Base-by-base conservation (phyloP, 2,329 filamentous ascomycete species). In the Sporothrix pallida region DNA sequence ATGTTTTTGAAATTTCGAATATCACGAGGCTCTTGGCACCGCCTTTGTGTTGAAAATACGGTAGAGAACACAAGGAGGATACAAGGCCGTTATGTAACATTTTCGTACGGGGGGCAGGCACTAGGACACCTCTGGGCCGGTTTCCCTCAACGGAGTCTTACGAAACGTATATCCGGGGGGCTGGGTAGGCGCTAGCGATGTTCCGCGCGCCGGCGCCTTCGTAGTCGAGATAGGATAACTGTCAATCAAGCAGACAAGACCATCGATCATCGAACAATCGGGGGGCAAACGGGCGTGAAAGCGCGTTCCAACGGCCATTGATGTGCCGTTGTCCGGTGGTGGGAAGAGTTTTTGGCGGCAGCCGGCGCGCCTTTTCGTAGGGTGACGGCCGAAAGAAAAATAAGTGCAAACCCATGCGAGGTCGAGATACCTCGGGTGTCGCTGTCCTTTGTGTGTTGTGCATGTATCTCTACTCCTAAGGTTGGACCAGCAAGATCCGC, bases 401-500 rank as follows among this genome's bases (percentile, higher is more conserved):
- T 26, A 67, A 67, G 62, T 48, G 62, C 62, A 48, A n/a, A n/a
- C 62, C 37, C 42, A 48, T 17, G 23, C 8, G 42, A 15, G 5
- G 42, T 48, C n/a, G 12, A 20, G 8, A 12, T 46, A 44, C 58
- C 10, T 20, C 7, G 5, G 20, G 2, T 5, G 12, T 5, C 15
- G 7, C 31, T 6, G 31, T 37, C 17, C 13, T 48, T 31, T 17
- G 20, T n/a, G 42, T 31, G 23, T 52, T n/a, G 20, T 17, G 13
- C 17, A 52, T 7, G 46, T 52, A 52, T 9, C 13, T 10, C 10
- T 48, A 67, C 42, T n/a, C 23, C 23, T 23, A 17, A 8, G n/a
- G 26, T 63, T 52, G 65, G 46, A 52, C 46, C 62, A 67, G n/a
- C 42, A 9, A 67, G 42, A 67, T 67, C 42, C 62, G 42, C 12